phyloP scores from a whole-genome alignment of 768 basidiomycete genomes.

The Zangia roseola region DNA sequence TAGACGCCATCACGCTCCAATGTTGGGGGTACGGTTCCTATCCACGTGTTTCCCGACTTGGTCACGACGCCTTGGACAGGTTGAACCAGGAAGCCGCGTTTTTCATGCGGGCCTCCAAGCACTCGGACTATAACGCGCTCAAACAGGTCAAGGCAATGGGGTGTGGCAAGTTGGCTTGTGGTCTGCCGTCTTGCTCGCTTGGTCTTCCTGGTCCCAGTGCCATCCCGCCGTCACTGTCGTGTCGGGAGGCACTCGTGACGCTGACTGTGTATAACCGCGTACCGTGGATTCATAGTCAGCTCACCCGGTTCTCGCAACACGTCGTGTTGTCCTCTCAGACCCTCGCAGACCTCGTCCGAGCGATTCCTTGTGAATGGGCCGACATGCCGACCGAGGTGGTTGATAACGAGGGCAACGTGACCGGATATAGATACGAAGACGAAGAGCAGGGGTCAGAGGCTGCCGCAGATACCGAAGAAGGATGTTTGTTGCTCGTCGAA shows the following conservation, averaged over 20 bases:
- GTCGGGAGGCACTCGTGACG: conserved; percentile 49
- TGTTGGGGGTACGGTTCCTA: conserved; percentile 57
- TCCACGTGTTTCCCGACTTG: not conserved
- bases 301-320: conserved; percentile 67
- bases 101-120: conserved; percentile 64
- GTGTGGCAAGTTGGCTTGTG: conserved; percentile 31
- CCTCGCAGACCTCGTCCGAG: conserved; percentile 56
- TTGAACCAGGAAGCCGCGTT: conserved; percentile 50
- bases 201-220: not conserved
- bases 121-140: conserved; percentile 65
- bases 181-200: not conserved
- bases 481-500: conserved; percentile 62
- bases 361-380: conserved; percentile 62
- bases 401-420: conserved; percentile 30
- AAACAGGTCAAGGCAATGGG: conserved; percentile 26
- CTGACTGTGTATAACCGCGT: conserved; percentile 61
- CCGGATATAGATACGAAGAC: conserved; percentile 31
- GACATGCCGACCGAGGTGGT: conserved; percentile 46
- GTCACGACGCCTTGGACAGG: conserved; percentile 33
- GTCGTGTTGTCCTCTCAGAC: conserved; percentile 70
- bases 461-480: conserved; percentile 22
- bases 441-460: conserved; percentile 4
- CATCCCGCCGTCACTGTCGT: not conserved
- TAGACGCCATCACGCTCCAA: conserved; percentile 53
- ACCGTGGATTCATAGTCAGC: conserved; percentile 57